Conservation (phyloP, 805 yeast genomes). For the Teunomyces panamensis region DNA sequence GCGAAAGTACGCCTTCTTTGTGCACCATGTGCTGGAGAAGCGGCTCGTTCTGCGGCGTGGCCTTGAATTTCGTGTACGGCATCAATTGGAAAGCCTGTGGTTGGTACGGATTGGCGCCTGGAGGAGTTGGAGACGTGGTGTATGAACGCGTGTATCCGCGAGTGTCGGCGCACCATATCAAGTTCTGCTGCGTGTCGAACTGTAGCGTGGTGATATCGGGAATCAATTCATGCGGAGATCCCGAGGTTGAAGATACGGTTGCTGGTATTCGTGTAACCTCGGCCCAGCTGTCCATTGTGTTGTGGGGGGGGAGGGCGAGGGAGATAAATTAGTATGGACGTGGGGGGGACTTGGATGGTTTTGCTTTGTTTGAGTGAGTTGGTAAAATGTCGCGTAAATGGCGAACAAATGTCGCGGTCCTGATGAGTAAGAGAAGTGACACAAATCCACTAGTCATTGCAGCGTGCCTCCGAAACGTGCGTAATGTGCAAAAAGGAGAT, state of each 20-base stretch:
- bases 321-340: background rate
- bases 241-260: constrained; percentile 2
- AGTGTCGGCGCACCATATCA: constrained; percentile 83
- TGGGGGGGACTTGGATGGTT: too few species aligned
- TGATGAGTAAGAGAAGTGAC: background rate
- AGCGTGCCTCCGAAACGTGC: too few species aligned
- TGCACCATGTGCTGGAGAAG: constrained; percentile 29
- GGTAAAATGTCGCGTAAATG: background rate
- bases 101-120: constrained; percentile 15
- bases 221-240: background rate
- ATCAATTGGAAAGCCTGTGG: constrained; percentile 19
- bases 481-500: too few species aligned
- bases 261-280: constrained; percentile 14
- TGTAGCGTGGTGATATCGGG: constrained; percentile 23
- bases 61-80: constrained; percentile 37
- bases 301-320: background rate
- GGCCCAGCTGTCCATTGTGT: constrained; percentile 14
- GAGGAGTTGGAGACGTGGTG: constrained; percentile 19
- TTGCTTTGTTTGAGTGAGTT: too few species aligned
- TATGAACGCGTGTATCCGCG: constrained; percentile 45
- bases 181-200: constrained; percentile 72
- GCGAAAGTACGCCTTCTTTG: constrained; percentile 32
- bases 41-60: constrained; percentile 18
- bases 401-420: too few species aligned
- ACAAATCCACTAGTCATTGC: background rate